Evolutionary conservation across 192 early-diverging fungal genomes (phyloP), one percentile per base, ranked within the genome.

Genomic region (Linnemannia exigua): DNA sequence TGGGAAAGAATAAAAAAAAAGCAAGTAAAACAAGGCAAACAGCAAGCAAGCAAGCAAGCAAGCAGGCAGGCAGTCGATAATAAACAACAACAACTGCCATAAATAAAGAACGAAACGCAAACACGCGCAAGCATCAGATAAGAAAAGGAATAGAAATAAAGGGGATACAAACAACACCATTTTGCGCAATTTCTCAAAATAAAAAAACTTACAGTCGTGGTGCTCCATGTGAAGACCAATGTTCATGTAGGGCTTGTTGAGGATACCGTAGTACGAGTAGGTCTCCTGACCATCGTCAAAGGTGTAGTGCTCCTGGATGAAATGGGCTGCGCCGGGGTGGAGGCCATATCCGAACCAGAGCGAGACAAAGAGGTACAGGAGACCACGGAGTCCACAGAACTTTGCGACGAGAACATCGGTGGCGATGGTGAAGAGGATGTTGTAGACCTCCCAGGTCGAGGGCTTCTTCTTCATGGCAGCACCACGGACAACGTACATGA

Each of bases 171-270:
- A 20, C 79, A 33, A 71, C 52, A 63, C 33, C 58, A 63, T 63
- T n/a, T n/a, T 63, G 58, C 58, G 58, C 58, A 63, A 31, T 31
- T 36, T 15, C 70, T 51, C 47, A 20, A 35, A 54, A 70, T 58
- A 74, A 33, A 31, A n/a, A 75, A 75, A 94, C 81, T 94, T 94
- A 90, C 98, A 98, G 88, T 99, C 98, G 90, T 99, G 97, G 92
- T 99, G 98, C 91, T 99, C 98, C 87, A 97, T 98, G 90, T 99
- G 98, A 88, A 96, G 97, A 51, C 98, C 98, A 79, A 98, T 96
- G 93, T 99, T 99, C 90, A 97, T 94, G 87, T 95, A 96, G 51
- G 96, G 91, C 63, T 88, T 86, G 91, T 99, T 99, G 63, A 97
- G 89, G 71, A 91, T 89, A 33, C 97, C 97, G 77, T 99, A 99